These are phyloP conservation scores for Halenospora varia DNA, from an alignment of 495 filamentous ascomycete genomes.

Conservation along the genomic window DNA sequence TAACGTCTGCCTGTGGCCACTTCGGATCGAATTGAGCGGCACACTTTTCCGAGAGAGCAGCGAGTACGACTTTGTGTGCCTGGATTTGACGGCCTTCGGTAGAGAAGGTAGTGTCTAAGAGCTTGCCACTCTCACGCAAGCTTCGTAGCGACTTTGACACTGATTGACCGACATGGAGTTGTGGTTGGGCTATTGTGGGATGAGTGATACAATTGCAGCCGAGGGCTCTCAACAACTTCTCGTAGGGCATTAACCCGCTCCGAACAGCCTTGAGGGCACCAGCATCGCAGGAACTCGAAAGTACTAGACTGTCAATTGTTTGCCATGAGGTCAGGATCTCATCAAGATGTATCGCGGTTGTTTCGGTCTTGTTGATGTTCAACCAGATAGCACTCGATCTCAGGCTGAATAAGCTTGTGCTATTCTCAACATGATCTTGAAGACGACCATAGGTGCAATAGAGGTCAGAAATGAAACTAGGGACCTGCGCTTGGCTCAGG, in stretches of 20 bases:
- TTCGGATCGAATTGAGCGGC: slow-evolving; percentile 18
- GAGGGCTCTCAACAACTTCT: slow-evolving; percentile 21
- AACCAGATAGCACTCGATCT: slow-evolving; percentile 19
- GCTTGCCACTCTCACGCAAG: slow-evolving; percentile 15
- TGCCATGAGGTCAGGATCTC: slow-evolving; percentile 16
- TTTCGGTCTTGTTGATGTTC: slow-evolving; percentile 23
- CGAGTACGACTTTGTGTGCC: slow-evolving; percentile 27
- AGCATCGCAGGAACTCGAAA: slow-evolving; percentile 26
- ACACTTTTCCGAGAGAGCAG: slow-evolving; percentile 24
- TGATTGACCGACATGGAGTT: not conserved
- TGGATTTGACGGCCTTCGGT: slow-evolving; percentile 19
- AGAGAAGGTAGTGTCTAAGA: slow-evolving; percentile 24
- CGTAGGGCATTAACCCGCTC: slow-evolving; percentile 26
- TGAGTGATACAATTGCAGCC: slow-evolving; percentile 24
- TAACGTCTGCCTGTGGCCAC: slow-evolving; percentile 12
- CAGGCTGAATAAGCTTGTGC: slow-evolving; percentile 7
- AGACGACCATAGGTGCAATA: slow-evolving; percentile 23
- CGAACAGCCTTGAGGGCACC: slow-evolving; percentile 14
- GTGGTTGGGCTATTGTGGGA: slow-evolving; percentile 14
- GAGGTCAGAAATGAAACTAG: slow-evolving; percentile 25
- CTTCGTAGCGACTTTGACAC: slow-evolving; percentile 8
- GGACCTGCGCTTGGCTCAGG: slow-evolving; percentile 11
- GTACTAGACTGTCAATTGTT: slow-evolving; percentile 19
- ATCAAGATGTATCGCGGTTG: slow-evolving; percentile 4
- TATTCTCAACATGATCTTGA: slow-evolving; percentile 14